Percentiles rank a stretch among this genome's conserved stretches.
Conservation (phyloP, 352 stramenopile species). For the Peronospora destructor region DNA sequence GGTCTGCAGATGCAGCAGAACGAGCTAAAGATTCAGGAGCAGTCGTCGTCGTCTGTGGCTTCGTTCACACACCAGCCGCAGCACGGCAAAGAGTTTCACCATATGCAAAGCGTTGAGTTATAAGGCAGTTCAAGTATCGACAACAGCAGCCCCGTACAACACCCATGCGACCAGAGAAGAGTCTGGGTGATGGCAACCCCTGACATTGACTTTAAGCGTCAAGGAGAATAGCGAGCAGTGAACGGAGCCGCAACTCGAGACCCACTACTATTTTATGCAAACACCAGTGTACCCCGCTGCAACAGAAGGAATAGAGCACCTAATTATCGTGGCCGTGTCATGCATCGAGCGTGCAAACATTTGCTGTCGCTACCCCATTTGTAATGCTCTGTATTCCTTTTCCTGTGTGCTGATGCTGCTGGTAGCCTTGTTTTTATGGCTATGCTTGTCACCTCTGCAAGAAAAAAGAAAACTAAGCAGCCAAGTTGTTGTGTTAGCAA, state of each 20-base stretch:
- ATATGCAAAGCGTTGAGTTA: slow-evolving; percentile 38
- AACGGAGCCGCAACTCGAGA: slow-evolving; percentile 14
- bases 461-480: too few relatives aligned
- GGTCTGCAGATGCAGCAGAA: slow-evolving; percentile 47
- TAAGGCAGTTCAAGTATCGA: slow-evolving; percentile 15
- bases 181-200: slow-evolving; percentile 10
- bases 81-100: slow-evolving; percentile 25
- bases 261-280: slow-evolving; percentile 35
- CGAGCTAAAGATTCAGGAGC: slow-evolving; percentile 29
- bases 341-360: neutral
- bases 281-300: slow-evolving; percentile 17
- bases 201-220: slow-evolving; percentile 7
- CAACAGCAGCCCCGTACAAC: slow-evolving; percentile 19
- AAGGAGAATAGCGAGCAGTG: slow-evolving; percentile 26
- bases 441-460: too few relatives aligned
- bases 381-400: too few relatives aligned
- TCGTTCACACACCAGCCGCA: slow-evolving; percentile 24
- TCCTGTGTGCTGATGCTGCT: neutral
- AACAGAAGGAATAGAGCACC: slow-evolving; percentile 25
- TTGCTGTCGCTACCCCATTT: too few relatives aligned
- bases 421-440: too few relatives aligned
- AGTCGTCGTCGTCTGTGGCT: slow-evolving; percentile 15
- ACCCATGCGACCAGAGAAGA: slow-evolving; percentile 1
- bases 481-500: too few relatives aligned
- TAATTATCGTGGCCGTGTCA: slow-evolving; percentile 23